Evolutionary conservation across 345 rosid genomes (phyloP), one percentile per base, ranked within the genome.

Genomic region (Populus simonii): DNA sequence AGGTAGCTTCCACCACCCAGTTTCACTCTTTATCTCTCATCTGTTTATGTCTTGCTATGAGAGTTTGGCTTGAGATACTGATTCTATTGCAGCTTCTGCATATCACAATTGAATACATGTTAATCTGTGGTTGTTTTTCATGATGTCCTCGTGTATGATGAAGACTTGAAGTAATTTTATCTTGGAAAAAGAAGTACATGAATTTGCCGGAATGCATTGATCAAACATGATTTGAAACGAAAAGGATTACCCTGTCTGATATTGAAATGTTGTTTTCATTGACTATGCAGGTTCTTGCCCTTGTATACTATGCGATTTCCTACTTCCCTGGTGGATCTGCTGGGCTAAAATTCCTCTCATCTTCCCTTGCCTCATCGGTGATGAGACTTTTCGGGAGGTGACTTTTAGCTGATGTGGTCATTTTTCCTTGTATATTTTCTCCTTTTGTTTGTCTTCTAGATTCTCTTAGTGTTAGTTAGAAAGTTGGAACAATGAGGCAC

Each of bases 291-390:
- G 91, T 91, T 75, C 86, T 91, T 41, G 85, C 92, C 0, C 92
- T 91, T 43, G 87, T 79, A 72, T 91, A 91, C 84, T 90, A 91
- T n/a, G 89, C 81, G 5, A 83, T 91, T 18, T 91, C 96, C 71
- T 91, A 91, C 86, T 91, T 91, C 63, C 94, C 93, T 7, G 93
- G 94, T 43, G 92, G 94, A 69, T 88, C 94, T 51, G 65, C 91
- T 7, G 94, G 93, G 70, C 68, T 91, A 86, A 89, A 87, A 76
- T 91, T 91, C 72, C 81, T 91, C 16, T 71, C 89, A 0, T 88
- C 94, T 20, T 82, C 89, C 15, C 84, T 91, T 17, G 85, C 85
- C 72, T 86, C 92, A 36, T 83, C 94, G 0, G 77, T 87, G 47
- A 79, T 81, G 77, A 86, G 86, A 82, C 87, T 92, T 81, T 88